Evolutionary conservation across 495 filamentous ascomycete species (phyloP).

Genomic region (Talaromyces stipitatus): DNA sequence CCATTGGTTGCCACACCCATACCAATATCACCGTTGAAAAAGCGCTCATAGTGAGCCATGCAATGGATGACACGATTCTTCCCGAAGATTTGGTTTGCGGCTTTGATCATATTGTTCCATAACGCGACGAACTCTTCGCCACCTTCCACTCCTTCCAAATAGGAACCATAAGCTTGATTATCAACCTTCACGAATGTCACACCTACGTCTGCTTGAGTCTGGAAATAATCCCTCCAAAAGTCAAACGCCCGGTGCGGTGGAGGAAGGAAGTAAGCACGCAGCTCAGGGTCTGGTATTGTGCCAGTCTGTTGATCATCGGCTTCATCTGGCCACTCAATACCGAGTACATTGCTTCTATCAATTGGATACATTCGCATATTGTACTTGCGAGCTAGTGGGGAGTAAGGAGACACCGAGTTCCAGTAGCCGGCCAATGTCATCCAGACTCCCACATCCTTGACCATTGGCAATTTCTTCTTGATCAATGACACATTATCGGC

Average conservation of each 20-base stretch:
- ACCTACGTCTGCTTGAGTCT: neutral
- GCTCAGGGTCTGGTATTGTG: neutral
- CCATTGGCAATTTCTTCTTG: neutral
- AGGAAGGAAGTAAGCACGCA: neutral
- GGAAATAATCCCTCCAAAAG: conserved; percentile 3
- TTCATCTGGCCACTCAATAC: neutral
- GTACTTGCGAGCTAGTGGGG: neutral
- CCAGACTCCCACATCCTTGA: neutral
- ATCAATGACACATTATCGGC: neutral
- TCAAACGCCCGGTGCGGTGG: neutral
- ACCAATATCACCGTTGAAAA: neutral
- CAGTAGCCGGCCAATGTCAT: conserved; percentile 2
- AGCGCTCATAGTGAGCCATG: conserved; percentile 1
- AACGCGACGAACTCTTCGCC: neutral
- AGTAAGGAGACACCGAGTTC: neutral
- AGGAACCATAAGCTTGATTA: neutral
- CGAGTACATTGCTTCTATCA: neutral
- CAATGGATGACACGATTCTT: neutral
- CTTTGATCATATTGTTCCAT: neutral
- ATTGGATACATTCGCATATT: neutral
- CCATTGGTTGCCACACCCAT: neutral
- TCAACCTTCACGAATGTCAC: neutral
- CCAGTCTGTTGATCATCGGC: neutral
- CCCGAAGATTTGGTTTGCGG: neutral
- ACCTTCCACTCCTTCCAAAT: neutral